A percentile compares a stretch with the other conserved stretches of the same genome.
Conservation (phyloP, 1,139 yeast species). For the Protomyces lactucae-debilis region DNA sequence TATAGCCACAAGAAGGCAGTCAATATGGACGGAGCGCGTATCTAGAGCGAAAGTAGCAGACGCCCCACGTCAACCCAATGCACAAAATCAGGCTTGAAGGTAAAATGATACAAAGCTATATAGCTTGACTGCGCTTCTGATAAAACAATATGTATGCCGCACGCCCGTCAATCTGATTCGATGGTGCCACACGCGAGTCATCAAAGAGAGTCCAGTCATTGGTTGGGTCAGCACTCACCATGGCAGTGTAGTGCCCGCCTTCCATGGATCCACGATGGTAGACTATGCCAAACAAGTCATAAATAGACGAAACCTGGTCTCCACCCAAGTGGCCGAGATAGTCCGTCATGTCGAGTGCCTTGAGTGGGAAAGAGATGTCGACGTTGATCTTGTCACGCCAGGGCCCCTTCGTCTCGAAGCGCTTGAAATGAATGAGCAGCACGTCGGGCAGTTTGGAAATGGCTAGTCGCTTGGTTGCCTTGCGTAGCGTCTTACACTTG, state of each 20-base stretch:
- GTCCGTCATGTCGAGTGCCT: conserved; percentile 59
- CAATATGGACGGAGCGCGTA: too few relatives aligned
- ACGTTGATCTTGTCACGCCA: conserved; percentile 59
- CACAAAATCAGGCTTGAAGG: background rate
- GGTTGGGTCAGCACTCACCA: conserved; percentile 56
- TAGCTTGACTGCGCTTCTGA: conserved; percentile 5
- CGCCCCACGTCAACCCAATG: too few relatives aligned
- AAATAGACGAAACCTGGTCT: conserved; percentile 46
- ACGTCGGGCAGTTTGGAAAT: conserved; percentile 70
- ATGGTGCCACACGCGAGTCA: conserved; percentile 51
- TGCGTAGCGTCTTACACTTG: conserved; percentile 61
- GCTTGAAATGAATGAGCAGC: conserved; percentile 68
- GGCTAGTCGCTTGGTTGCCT: conserved; percentile 61
- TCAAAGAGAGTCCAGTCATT: conserved; percentile 73
- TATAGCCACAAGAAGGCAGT: too few relatives aligned
- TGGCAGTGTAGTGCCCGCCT: conserved; percentile 91
- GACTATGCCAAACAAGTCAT: conserved; percentile 78
- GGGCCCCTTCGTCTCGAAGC: conserved; percentile 53
- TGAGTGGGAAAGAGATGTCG: conserved; percentile 56
- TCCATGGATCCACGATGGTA: conserved; percentile 76
- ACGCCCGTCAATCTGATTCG: conserved; percentile 17
- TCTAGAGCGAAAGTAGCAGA: too few relatives aligned
- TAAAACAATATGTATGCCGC: conserved; percentile 19
- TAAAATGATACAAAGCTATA: background rate
- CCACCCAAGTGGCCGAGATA: conserved; percentile 62